A percentile compares a stretch with the other conserved stretches of the same genome.
Evolutionary conservation across 2,329 filamentous ascomycete species (phyloP).

Genomic region (Botryosphaeria dothidea): DNA sequence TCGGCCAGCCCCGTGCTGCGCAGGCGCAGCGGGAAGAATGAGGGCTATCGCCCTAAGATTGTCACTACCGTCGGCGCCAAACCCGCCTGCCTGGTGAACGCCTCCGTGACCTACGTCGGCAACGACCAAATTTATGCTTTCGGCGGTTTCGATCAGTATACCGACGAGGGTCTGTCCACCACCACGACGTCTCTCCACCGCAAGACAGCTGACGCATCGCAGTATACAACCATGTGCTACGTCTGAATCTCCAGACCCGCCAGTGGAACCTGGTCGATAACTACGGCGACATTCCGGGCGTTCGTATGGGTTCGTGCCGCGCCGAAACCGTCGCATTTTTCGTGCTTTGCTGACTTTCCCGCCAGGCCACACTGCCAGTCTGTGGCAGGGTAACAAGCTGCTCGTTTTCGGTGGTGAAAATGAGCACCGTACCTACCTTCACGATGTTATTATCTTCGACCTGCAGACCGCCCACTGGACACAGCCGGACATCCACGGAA

Average conservation of each 20-base stretch:
- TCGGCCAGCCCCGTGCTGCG: slow-evolving; percentile 57
- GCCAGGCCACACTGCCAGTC: slow-evolving; percentile 85
- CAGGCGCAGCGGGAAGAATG: slow-evolving; percentile 53
- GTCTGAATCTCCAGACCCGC: slow-evolving; percentile 80
- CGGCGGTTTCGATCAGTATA: slow-evolving; percentile 97
- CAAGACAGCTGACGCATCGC: slow-evolving; percentile 14
- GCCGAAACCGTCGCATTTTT: slow-evolving; percentile 9
- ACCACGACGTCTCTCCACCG: not conserved
- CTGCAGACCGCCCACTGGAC: slow-evolving; percentile 94
- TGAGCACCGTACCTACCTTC: slow-evolving; percentile 92
- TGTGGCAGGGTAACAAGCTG: slow-evolving; percentile 94
- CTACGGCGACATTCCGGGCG: slow-evolving; percentile 95
- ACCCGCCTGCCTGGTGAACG: slow-evolving; percentile 94
- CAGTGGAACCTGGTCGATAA: slow-evolving; percentile 98
- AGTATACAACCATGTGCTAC: slow-evolving; percentile 96
- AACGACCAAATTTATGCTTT: slow-evolving; percentile 98
- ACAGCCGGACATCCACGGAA: slow-evolving; percentile 82
- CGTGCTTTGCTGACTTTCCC: not conserved
- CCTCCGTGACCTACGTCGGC: slow-evolving; percentile 97
- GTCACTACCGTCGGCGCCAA: slow-evolving; percentile 62
- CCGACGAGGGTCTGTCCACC: slow-evolving; percentile 71
- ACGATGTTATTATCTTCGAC: slow-evolving; percentile 94
- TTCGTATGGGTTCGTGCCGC: slow-evolving; percentile 77
- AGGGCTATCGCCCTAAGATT: slow-evolving; percentile 82
- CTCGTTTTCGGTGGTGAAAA: slow-evolving; percentile 98